A percentile compares a stretch with the other conserved stretches of the same genome.
phyloP scores from a whole-genome alignment of 371 early-diverging fungal genomes.

The Rozella allomycis region DNA sequence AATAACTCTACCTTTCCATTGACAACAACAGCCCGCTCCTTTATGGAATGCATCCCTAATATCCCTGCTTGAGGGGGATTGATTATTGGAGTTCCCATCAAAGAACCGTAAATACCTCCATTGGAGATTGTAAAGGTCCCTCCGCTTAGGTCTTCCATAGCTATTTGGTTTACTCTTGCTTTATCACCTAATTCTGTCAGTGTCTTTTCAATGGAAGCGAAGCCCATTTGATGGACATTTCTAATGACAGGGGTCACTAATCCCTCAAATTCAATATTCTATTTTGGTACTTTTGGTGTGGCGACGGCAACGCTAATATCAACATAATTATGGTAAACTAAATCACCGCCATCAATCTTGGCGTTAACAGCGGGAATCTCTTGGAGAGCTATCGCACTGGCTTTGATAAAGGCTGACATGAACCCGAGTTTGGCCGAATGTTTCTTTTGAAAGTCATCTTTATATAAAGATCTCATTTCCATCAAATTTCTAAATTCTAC shows the following conservation, averaged over 20 bases:
- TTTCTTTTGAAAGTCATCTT: conserved; percentile 78
- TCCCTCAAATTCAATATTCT: too few species aligned
- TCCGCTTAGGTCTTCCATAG: conserved; percentile 87
- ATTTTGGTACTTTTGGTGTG: conserved; percentile 92
- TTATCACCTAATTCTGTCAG: conserved; percentile 55
- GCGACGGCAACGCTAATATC: conserved; percentile 91
- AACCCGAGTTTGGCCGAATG: conserved; percentile 89
- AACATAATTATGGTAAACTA: conserved; percentile 77
- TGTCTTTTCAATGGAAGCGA: conserved; percentile 71
- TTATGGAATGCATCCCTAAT: conserved; percentile 92
- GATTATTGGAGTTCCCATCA: conserved; percentile 92
- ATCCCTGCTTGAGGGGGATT: conserved; percentile 92
- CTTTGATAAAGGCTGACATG: conserved; percentile 92
- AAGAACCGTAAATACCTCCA: conserved; percentile 90
- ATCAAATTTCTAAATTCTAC: conserved; percentile 38
- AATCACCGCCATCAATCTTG: conserved; percentile 53
- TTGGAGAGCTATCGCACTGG: conserved; percentile 52
- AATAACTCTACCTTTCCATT: conserved; percentile 45
- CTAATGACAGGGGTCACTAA: conserved; percentile 88
- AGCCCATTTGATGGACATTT: conserved; percentile 60
- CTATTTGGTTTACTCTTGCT: conserved; percentile 82
- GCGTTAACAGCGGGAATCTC: conserved; percentile 84
- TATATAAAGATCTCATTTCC: conserved; percentile 65
- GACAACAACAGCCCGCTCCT: conserved; percentile 81
- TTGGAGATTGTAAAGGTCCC: conserved; percentile 97